phyloP scores from a whole-genome alignment of 192 early-diverging fungal genomes.

The Coemansia asiatica region DNA sequence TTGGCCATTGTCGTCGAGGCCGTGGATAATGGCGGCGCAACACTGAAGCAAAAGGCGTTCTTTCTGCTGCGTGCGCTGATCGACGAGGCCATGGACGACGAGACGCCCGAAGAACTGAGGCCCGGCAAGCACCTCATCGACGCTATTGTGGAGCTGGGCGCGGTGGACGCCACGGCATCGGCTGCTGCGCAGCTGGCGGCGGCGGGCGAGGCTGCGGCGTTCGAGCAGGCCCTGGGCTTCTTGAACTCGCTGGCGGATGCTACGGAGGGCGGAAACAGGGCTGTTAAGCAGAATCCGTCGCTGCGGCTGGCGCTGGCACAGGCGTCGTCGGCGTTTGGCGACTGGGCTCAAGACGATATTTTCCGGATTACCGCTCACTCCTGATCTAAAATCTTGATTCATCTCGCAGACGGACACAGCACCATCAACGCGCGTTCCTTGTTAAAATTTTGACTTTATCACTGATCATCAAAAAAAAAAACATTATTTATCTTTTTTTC shows the following conservation, averaged over 20 bases:
- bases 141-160: constrained; percentile 51
- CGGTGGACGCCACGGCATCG: constrained; percentile 46
- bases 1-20: constrained; percentile 54
- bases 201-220: constrained; percentile 30
- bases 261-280: constrained; percentile 21
- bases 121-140: constrained; percentile 40
- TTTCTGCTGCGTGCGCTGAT: constrained; percentile 67
- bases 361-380: not conserved
- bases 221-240: constrained; percentile 38
- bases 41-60: constrained; percentile 51
- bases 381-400: constrained; percentile 1
- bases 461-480: too few species aligned
- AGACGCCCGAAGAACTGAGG: constrained; percentile 33
- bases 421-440: not conserved
- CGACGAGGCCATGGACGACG: constrained; percentile 57
- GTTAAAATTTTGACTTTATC: not conserved
- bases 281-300: constrained; percentile 9
- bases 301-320: constrained; percentile 9
- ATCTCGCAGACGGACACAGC: too few species aligned
- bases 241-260: constrained; percentile 16
- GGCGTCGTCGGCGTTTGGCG: constrained; percentile 11
- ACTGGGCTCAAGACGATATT: constrained; percentile 14
- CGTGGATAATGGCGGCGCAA: constrained; percentile 36
- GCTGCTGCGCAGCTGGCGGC: constrained; percentile 54
- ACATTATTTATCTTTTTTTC: constrained; percentile 4